Evolutionary conservation across 306 rosid species (phyloP), one percentile per base, ranked within the genome.

Genomic region (Prunus dulcis): DNA sequence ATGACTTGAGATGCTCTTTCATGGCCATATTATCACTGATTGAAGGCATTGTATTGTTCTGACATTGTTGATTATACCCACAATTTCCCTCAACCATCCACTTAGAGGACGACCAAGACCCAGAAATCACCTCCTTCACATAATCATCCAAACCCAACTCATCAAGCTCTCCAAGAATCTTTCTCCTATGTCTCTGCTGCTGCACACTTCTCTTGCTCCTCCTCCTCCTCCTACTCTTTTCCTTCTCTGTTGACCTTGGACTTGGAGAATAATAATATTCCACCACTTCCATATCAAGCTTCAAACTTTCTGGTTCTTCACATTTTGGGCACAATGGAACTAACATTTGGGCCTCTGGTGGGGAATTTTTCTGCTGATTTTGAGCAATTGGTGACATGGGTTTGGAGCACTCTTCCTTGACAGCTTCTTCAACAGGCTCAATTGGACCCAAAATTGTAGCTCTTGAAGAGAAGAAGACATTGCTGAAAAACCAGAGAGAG

Each of bases 1-100:
- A 88, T 27, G 86, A 78, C 87, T 75, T 92, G 71, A 92, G 88
- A 77, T 88, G 91, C 70, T 85, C 78, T 72, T 92, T 92, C 96
- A 92, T 92, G 12, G 93, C 91, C 28, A 56, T 80, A 27, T 78
- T 83, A 69, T 90, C 93, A 17, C 79, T 76, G 15, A 87, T 27
- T 3, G 90, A 78, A 81, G 85, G 87, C 87, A 86, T 46, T 51
- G 60, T 69, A 75, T 27, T 73, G 32, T 28, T 11, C 22, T 64
- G 30, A 19, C 43, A 9, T 65, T 41, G 58, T 60, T 32, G 2
- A 17, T 66, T 14, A 75, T 3, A 22, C 69, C 17, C 49, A 32
- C 73, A 64, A 50, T 25, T 56, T 67, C 72, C 73, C 65, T 43
- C 69, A 25, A 66, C 19, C 71, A 51, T 20, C 71, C 50, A 75